Evolutionary conservation across 305 asterid genomes (phyloP).

Genomic region (Plantago coronopus): DNA sequence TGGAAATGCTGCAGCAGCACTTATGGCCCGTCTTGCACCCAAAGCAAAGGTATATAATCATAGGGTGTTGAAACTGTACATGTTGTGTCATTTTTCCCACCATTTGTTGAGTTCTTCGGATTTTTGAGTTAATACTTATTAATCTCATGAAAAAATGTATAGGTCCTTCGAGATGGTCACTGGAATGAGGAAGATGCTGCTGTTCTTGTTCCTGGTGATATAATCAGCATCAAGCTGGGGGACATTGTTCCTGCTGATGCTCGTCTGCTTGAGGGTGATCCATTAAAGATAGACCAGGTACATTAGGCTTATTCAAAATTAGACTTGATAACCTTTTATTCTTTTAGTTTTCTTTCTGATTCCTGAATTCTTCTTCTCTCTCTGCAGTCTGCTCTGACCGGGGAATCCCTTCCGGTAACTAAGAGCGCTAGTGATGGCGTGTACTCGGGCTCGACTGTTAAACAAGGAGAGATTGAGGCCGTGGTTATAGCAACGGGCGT

Average conservation of each 20-base stretch:
- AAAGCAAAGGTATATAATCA: slow-evolving; percentile 48
- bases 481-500: slow-evolving; percentile 79
- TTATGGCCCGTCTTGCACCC: slow-evolving; percentile 74
- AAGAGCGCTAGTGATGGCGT: slow-evolving; percentile 70
- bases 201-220: slow-evolving; percentile 63
- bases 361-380: slow-evolving; percentile 21
- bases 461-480: slow-evolving; percentile 85
- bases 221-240: slow-evolving; percentile 59
- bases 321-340: neutral
- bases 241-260: slow-evolving; percentile 73
- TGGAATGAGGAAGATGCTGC: slow-evolving; percentile 68
- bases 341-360: slow-evolving; percentile 1
- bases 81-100: neutral
- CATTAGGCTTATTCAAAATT: slow-evolving; percentile 1
- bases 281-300: slow-evolving; percentile 69
- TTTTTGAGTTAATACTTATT: slow-evolving; percentile 4
- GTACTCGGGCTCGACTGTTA: slow-evolving; percentile 77
- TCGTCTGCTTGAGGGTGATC: slow-evolving; percentile 77
- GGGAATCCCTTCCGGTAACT: slow-evolving; percentile 73
- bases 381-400: slow-evolving; percentile 75
- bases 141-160: slow-evolving; percentile 2
- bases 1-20: slow-evolving; percentile 72
- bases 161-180: slow-evolving; percentile 64
- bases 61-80: neutral
- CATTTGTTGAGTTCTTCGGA: neutral